Conservation (phyloP, 441 rosid species). For the Brassica balearica region DNA sequence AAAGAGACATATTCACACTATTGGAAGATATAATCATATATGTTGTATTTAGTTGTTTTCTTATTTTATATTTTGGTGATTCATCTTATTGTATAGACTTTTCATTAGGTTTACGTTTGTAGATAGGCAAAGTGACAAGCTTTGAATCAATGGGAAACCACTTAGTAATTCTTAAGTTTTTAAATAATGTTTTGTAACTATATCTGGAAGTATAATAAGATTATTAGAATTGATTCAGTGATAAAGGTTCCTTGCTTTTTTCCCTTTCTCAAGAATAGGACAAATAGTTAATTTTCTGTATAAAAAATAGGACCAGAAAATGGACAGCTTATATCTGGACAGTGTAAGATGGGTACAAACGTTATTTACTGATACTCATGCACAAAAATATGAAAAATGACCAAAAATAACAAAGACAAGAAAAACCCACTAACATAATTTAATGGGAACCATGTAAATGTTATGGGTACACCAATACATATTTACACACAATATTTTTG, state of each 20-base stretch:
- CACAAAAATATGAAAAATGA: slow-evolving; percentile 14
- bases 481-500: not conserved
- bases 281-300: slow-evolving; percentile 38
- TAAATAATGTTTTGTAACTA: not conserved
- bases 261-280: slow-evolving; percentile 37
- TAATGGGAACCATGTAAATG: slow-evolving; percentile 37
- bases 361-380: slow-evolving; percentile 41
- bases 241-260: slow-evolving; percentile 41
- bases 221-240: slow-evolving; percentile 25
- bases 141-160: not conserved
- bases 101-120: not conserved
- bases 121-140: not conserved
- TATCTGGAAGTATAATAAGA: slow-evolving; percentile 5
- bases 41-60: not conserved
- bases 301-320: slow-evolving; percentile 2
- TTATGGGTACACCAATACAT: slow-evolving; percentile 55
- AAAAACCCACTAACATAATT: slow-evolving; percentile 31
- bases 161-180: not conserved
- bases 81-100: not conserved
- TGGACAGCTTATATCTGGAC: slow-evolving; percentile 48
- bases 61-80: not conserved
- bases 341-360: slow-evolving; percentile 54
- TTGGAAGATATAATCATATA: not conserved
- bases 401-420: slow-evolving; percentile 19
- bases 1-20: not conserved